Base-by-base conservation (phyloP, 805 yeast species). In the Wickerhamomyces bisporus region DNA sequence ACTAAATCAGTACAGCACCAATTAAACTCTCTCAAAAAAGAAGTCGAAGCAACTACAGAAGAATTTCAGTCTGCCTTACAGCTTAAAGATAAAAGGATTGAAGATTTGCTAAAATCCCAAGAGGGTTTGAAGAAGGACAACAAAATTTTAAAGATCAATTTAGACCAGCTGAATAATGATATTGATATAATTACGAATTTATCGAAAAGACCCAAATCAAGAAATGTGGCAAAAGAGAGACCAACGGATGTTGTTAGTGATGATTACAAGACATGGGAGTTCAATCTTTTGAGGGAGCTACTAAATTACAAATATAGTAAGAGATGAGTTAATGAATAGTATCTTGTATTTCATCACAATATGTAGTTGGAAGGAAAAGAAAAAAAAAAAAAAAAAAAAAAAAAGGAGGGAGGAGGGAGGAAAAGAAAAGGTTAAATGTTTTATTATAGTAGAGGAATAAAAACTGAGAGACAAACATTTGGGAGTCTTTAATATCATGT, bases 251-350 rank as follows among this genome's bases (percentile, higher is more conserved):
- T n/a, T n/a, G n/a, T 13, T 24, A 15, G 40, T 35, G 3, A 19
- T 40, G 15, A 6, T 43, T 7, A 21, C 10, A 21, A 21, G n/a
- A 33, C 36, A 29, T 47, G 47, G 49, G 49, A 47, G 31, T 32
- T 32, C 23, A 36, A 47, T 25, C 23, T 41, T 16, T 33, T 47
- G 39, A 23, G 23, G 20, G 42, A 45, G 8, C 42, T 44, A 44
- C n/a, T 45, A n/a, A 24, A 10, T 4, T 27, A 30, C n/a, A n/a
- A 19, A 14, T 29, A 26, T 14, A 26, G n/a, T 15, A 26, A 31
- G 23, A 14, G 15, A 16, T n/a, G n/a, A n/a, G n/a, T n/a, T n/a
- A n/a, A n/a, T n/a, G n/a, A n/a, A n/a, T n/a, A n/a, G n/a, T n/a
- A n/a, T n/a, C n/a, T n/a, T n/a, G n/a, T n/a, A n/a, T n/a, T n/a